Conservation (phyloP, 805 yeast genomes). For the Starmerella cellae region DNA sequence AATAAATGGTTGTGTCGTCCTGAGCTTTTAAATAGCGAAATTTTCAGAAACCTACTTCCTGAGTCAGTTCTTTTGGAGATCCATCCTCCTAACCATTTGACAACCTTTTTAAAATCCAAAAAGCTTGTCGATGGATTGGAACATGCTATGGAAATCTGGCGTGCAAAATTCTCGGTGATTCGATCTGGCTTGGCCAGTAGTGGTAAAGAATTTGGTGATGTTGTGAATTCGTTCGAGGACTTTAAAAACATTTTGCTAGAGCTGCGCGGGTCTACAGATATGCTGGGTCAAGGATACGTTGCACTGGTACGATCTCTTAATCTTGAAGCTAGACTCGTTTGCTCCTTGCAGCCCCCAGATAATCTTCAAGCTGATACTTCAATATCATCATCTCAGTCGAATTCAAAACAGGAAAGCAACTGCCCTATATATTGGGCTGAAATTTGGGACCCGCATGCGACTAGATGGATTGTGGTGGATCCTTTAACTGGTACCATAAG, state of each 20-base stretch:
- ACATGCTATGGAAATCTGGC: conserved; percentile 52
- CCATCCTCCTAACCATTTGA: conserved; percentile 34
- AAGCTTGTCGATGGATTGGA: conserved; percentile 66
- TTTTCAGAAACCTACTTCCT: conserved; percentile 39
- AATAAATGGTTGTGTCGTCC: conserved; percentile 61
- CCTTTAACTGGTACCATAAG: conserved; percentile 56
- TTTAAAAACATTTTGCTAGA: conserved; percentile 35
- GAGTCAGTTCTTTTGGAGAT: conserved; percentile 35
- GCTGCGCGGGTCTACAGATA: conserved; percentile 58
- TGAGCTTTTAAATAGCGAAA: conserved; percentile 26
- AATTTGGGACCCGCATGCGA: conserved; percentile 67
- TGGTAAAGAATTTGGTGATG: conserved; percentile 19
- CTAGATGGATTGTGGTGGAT: conserved; percentile 77
- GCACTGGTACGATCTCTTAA: conserved; percentile 58
- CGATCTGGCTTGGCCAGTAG: conserved; percentile 25
- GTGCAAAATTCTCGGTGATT: conserved; percentile 38
- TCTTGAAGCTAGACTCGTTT: conserved; percentile 58
- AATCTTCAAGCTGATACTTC: conserved; percentile 23
- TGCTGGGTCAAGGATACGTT: conserved; percentile 80
- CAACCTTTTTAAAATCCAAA: conserved; percentile 43
- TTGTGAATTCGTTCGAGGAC: conserved; percentile 26
- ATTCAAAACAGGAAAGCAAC: not conserved
- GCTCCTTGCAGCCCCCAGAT: conserved; percentile 86
- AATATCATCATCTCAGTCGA: conserved; percentile 3
- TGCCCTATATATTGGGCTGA: conserved; percentile 83